These are phyloP conservation scores for Myxozyma neglecta DNA, from an alignment of 805 yeast species.

Conservation along the genomic window DNA sequence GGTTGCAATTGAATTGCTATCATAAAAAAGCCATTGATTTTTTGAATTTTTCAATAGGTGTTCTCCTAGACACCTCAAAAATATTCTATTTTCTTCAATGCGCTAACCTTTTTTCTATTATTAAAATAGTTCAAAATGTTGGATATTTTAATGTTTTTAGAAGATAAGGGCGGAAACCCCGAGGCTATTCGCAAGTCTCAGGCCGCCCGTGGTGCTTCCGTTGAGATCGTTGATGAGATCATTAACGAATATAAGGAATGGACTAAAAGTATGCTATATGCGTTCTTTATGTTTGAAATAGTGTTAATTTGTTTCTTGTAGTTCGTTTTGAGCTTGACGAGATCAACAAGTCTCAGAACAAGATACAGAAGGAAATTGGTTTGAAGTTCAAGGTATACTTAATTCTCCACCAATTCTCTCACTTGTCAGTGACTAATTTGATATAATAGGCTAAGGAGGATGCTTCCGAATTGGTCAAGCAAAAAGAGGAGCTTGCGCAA, in stretches of 20 bases:
- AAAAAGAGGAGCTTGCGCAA: conserved; percentile 72
- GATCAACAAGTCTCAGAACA: conserved; percentile 82
- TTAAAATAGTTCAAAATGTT: conserved; percentile 54
- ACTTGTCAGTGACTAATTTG: neutral
- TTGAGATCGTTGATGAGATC: conserved; percentile 94
- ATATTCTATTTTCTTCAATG: neutral
- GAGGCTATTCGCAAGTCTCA: conserved; percentile 84
- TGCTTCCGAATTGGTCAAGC: conserved; percentile 74
- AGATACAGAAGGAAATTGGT: conserved; percentile 90
- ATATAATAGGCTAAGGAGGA: conserved; percentile 75
- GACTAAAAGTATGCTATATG: conserved; percentile 57
- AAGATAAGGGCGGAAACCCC: conserved; percentile 96
- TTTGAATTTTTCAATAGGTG: too few relatives aligned
- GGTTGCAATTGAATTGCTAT: too few relatives aligned
- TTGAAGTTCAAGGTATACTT: conserved; percentile 62
- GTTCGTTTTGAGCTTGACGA: conserved; percentile 87
- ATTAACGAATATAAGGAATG: conserved; percentile 87
- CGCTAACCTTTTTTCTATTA: neutral
- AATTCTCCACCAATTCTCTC: neutral
- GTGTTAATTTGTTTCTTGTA: conserved; percentile 3
- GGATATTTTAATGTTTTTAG: conserved; percentile 88
- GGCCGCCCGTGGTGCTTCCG: conserved; percentile 89
- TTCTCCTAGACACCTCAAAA: neutral
- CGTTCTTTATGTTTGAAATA: too few relatives aligned
- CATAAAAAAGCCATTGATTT: too few relatives aligned